Conservation (phyloP, 805 yeast genomes). For the Suhomyces sp. region DNA sequence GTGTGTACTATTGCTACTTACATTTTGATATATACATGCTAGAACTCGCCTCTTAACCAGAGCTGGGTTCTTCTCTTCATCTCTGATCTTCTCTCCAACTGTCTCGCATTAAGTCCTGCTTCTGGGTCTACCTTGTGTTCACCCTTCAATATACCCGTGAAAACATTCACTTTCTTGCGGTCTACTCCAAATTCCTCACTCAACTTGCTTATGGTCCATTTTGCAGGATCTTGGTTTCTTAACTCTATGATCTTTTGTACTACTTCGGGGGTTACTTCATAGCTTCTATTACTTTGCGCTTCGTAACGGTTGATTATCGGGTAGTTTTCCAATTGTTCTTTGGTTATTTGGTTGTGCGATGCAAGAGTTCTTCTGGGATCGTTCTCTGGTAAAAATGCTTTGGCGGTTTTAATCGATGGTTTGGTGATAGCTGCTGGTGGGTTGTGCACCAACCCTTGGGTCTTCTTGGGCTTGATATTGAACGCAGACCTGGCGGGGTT, state of each 20-base stretch:
- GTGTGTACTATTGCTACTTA: neutral
- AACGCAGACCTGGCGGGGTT: slow-evolving; percentile 63
- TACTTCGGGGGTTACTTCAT: slow-evolving; percentile 56
- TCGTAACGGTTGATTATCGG: slow-evolving; percentile 40
- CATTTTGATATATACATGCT: slow-evolving; percentile 7
- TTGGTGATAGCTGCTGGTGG: slow-evolving; percentile 51
- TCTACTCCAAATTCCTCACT: slow-evolving; percentile 60
- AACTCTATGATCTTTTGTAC: slow-evolving; percentile 55
- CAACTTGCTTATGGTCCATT: slow-evolving; percentile 60
- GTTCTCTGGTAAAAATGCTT: slow-evolving; percentile 58
- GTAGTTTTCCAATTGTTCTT: slow-evolving; percentile 34
- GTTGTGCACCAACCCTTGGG: slow-evolving; percentile 60
- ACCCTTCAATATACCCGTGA: slow-evolving; percentile 39
- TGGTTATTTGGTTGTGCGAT: slow-evolving; percentile 28
- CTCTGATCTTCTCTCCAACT: slow-evolving; percentile 48
- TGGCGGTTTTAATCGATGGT: slow-evolving; percentile 60
- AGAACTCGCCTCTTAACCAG: slow-evolving; percentile 62
- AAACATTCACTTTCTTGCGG: slow-evolving; percentile 27
- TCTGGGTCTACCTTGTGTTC: slow-evolving; percentile 30
- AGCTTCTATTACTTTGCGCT: slow-evolving; percentile 38
- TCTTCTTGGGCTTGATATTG: slow-evolving; percentile 55
- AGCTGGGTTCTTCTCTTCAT: slow-evolving; percentile 54
- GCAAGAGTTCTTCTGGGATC: slow-evolving; percentile 53
- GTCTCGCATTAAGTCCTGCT: slow-evolving; percentile 49
- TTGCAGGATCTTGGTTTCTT: slow-evolving; percentile 55